These are phyloP conservation scores for Crataegus laevigata DNA, from an alignment of 306 rosid species.

Conservation along the genomic window DNA sequence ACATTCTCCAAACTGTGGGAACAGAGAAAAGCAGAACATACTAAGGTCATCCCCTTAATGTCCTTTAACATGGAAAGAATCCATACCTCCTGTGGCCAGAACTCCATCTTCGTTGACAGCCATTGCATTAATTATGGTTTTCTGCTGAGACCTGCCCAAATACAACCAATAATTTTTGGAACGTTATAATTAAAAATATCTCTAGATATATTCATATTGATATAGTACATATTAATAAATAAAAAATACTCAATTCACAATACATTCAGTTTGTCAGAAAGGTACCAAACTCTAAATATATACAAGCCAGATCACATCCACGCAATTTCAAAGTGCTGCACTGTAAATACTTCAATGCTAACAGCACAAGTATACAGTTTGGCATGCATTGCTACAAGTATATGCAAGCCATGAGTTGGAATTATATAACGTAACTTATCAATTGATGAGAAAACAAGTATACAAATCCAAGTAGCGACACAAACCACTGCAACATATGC, in stretches of 20 bases:
- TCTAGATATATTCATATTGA: neutral
- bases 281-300: neutral
- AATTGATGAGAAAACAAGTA: neutral
- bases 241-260: neutral
- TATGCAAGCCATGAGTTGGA: neutral
- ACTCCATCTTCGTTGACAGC: slow-evolving; percentile 97
- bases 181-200: slow-evolving; percentile 1
- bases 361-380: neutral
- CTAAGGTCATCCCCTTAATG: neutral
- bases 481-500: neutral
- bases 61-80: neutral
- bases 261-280: neutral
- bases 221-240: neutral
- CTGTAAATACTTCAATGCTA: neutral
- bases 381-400: neutral
- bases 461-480: neutral
- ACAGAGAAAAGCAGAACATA: neutral
- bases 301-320: neutral
- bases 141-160: slow-evolving; percentile 83
- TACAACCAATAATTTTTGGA: neutral
- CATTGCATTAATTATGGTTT: slow-evolving; percentile 90
- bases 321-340: neutral
- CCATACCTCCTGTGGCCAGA: slow-evolving; percentile 88
- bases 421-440: neutral
- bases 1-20: neutral